Conservation (phyloP, 768 basidiomycete genomes). For the Boletellus ananiceps region DNA sequence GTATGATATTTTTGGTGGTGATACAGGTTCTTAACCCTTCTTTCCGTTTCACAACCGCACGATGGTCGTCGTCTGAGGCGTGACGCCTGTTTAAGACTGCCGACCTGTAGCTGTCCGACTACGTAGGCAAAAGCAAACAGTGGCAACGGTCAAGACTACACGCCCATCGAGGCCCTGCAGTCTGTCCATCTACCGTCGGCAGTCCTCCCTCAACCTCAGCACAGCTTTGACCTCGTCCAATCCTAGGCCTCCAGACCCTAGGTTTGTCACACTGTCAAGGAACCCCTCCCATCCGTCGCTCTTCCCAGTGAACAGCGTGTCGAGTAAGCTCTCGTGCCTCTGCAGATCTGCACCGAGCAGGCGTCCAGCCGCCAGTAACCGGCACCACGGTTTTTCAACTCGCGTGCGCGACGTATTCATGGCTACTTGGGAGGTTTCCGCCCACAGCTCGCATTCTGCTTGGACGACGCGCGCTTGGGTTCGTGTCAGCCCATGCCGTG, state of each 20-base stretch:
- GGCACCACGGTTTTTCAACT: constrained; percentile 73
- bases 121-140: too few species aligned
- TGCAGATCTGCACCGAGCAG: constrained; percentile 54
- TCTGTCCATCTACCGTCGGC: constrained; percentile 13
- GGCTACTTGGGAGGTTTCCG: constrained; percentile 67
- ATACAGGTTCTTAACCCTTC: too few species aligned
- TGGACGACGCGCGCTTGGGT: constrained; percentile 57
- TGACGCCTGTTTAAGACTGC: too few species aligned
- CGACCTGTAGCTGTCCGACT: too few species aligned
- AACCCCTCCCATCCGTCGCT: constrained; percentile 49
- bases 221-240: constrained; percentile 58
- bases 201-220: constrained; percentile 45
- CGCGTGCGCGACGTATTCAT: constrained; percentile 44
- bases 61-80: too few species aligned
- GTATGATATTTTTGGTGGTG: constrained; percentile 39
- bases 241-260: constrained; percentile 59
- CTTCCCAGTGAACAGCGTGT: constrained; percentile 14
- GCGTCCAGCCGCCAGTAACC: constrained; percentile 63
- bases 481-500: constrained; percentile 19
- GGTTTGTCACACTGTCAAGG: constrained; percentile 39
- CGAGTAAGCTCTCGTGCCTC: constrained; percentile 30
- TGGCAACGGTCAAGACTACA: background rate
- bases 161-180: background rate
- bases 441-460: constrained; percentile 79
- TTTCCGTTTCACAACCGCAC: too few species aligned